These are phyloP conservation scores for Choanephora cucurbitarum DNA, from an alignment of 371 early-diverging fungal genomes.

Conservation along the genomic window DNA sequence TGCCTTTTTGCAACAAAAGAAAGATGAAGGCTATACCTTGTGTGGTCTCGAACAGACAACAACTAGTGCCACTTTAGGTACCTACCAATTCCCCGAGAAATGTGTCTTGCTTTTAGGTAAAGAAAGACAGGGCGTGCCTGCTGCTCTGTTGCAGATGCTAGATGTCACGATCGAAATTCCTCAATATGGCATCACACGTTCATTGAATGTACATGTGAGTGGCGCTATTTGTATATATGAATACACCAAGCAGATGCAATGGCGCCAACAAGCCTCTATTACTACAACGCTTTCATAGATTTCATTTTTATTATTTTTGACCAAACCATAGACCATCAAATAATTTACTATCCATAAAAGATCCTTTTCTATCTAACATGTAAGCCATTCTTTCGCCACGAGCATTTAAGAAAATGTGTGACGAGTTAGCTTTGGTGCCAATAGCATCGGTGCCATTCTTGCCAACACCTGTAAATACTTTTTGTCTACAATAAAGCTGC, in stretches of 20 bases:
- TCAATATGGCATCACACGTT: conserved; percentile 64
- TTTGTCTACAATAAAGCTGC: conserved; percentile 43
- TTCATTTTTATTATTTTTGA: conserved; percentile 1
- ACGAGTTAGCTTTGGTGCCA: conserved; percentile 36
- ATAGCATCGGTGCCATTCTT: conserved; percentile 39
- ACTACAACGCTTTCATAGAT: neutral
- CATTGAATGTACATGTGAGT: conserved; percentile 69
- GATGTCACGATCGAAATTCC: conserved; percentile 68
- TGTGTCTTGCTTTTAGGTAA: conserved; percentile 57
- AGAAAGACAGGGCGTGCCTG: conserved; percentile 63
- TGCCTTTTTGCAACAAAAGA: conserved; percentile 48
- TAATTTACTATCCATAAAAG: conserved; percentile 46
- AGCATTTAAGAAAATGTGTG: conserved; percentile 45
- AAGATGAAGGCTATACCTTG: conserved; percentile 58
- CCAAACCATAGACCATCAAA: conserved; percentile 51
- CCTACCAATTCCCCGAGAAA: conserved; percentile 59
- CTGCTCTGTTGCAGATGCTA: conserved; percentile 53
- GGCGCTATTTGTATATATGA: conserved; percentile 64
- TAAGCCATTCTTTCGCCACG: conserved; percentile 47
- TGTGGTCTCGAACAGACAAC: conserved; percentile 72
- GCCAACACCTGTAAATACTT: conserved; percentile 47
- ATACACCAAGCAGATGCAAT: conserved; percentile 58
- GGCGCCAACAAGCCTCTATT: conserved; percentile 31
- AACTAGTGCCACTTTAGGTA: conserved; percentile 52
- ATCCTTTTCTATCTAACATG: conserved; percentile 52